Percentiles rank a stretch among this genome's conserved stretches.
These are phyloP conservation scores for Syncephalis plumigaleata DNA, from an alignment of 371 early-diverging fungal genomes.

Conservation along the genomic window DNA sequence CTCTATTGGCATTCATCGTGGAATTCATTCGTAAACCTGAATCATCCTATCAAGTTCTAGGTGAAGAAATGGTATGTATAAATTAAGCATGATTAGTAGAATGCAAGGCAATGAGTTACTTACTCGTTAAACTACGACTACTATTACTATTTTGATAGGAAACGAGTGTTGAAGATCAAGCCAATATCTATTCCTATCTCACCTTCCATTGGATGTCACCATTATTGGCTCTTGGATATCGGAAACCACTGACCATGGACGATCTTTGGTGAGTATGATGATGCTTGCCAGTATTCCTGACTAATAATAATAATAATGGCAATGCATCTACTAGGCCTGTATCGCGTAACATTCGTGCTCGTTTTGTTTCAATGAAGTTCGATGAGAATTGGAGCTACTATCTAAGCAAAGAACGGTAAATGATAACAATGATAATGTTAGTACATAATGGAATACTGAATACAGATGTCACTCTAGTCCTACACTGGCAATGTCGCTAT, in stretches of 20 bases:
- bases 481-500: slow-evolving; percentile 45
- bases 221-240: slow-evolving; percentile 65
- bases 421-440: too few species aligned
- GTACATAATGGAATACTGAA: too few species aligned
- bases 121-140: too few species aligned
- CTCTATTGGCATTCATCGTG: slow-evolving; percentile 30
- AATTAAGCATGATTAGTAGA: too few species aligned
- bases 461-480: slow-evolving; percentile 16
- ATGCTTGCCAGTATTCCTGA: slow-evolving; percentile 37
- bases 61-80: too few species aligned
- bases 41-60: slow-evolving; percentile 27
- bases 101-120: too few species aligned
- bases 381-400: slow-evolving; percentile 1
- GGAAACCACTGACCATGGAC: slow-evolving; percentile 50
- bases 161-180: slow-evolving; percentile 46
- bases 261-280: slow-evolving; percentile 71
- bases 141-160: slow-evolving; percentile 21
- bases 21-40: slow-evolving; percentile 38
- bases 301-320: slow-evolving; percentile 51
- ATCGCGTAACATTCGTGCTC: too few species aligned
- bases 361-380: too few species aligned
- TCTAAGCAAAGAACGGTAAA: not conserved
- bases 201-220: slow-evolving; percentile 87
- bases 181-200: slow-evolving; percentile 70
- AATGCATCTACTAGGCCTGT: slow-evolving; percentile 6